Conservation (phyloP, 306 rosid genomes). For the Neltuma alba region DNA sequence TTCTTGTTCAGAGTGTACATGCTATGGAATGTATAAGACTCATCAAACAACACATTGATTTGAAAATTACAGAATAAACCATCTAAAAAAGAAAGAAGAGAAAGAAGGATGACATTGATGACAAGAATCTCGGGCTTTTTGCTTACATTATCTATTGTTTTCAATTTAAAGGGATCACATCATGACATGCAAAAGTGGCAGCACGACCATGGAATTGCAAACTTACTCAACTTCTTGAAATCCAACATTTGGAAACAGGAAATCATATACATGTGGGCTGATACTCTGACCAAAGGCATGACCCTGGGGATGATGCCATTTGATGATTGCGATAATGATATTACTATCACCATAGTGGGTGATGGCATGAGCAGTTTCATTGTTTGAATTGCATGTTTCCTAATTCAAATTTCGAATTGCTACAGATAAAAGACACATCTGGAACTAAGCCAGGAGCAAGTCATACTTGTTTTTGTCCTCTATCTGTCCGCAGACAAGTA, state of each 20-base stretch:
- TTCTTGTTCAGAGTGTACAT: neutral
- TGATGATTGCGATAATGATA: neutral
- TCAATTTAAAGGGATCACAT: neutral
- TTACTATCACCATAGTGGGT: neutral
- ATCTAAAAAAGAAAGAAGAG: neutral
- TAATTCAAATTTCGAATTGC: neutral
- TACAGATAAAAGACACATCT: neutral
- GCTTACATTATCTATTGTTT: neutral
- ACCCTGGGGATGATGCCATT: slow-evolving; percentile 20
- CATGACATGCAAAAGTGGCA: neutral
- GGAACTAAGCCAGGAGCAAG: neutral
- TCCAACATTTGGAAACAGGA: neutral
- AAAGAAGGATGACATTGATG: neutral
- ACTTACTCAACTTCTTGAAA: neutral
- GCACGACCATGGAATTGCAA: neutral
- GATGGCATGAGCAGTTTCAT: neutral
- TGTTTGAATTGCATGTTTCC: neutral
- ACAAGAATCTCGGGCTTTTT: neutral
- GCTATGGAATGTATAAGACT: neutral
- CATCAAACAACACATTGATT: neutral
- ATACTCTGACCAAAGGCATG: neutral
- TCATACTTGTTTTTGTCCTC: neutral
- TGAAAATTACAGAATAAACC: neutral
- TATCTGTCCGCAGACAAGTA: neutral
- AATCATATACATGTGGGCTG: neutral